Base-by-base conservation (phyloP, 768 basidiomycete species). In the Polyporus arcularius region DNA sequence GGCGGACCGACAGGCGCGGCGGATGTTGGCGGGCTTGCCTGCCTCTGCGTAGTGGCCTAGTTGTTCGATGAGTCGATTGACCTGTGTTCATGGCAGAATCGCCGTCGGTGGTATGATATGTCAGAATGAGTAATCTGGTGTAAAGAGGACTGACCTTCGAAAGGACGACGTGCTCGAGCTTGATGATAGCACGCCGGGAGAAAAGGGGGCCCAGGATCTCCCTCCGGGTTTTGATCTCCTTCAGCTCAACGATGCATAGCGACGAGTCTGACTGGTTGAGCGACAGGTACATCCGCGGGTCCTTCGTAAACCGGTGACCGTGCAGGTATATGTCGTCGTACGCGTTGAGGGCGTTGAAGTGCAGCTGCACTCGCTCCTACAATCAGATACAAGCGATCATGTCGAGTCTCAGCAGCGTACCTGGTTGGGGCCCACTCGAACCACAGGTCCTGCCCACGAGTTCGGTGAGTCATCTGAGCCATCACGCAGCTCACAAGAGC, bases 401-500 rank as follows among this genome's bases (percentile, higher is more conserved):
- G n/a, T 30, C 50, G 38, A 58, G n/a, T 2, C 35, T 6, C 11
- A 6, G 35, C 9, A 1, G 42, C 48, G 12, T 8, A 78, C 79
- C 70, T 79, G 74, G 60, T 78, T 75, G 0, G 78, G 78, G 0
- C 67, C 75, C 48, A 79, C 67, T 55, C 79, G 70, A 40, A 79
- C 70, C 32, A 79, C 69, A 35, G 71, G 68, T 12, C 79, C 78
- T 79, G 40, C 15, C n/a, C 5, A 2, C n/a, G 45, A 15, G 32
- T 8, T 14, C 8, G 3, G 28, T 47, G 5, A 38, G 38, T 35
- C 35, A 1, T 6, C 35, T 35, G 11, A 35, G 21, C 2, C 35
- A 35, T 11, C 35, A 7, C 35, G 35, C 11, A 35, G 6, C 7
- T 35, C 35, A 11, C 8, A 5, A 18, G 28, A 16, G 16, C 39